Conservation (phyloP, 768 basidiomycete species). For the Trametes maxima region DNA sequence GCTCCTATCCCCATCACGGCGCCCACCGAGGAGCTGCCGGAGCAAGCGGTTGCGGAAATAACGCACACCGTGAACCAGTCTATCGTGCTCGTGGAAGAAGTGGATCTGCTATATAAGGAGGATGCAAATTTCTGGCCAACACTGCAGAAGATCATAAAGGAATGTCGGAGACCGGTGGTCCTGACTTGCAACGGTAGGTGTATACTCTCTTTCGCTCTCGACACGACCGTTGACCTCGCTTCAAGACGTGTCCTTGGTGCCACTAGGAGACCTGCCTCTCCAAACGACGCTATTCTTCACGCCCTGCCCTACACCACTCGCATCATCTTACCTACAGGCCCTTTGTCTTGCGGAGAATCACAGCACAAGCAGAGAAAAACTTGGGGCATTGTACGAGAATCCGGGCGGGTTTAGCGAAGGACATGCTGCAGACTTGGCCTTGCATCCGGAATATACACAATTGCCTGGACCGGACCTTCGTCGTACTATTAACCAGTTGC, state of each 20-base stretch:
- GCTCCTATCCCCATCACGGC: not conserved
- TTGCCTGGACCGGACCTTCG: slow-evolving; percentile 13
- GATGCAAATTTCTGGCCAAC: slow-evolving; percentile 87
- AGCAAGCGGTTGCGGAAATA: not conserved
- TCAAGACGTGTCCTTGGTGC: slow-evolving; percentile 73
- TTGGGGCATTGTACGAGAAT: slow-evolving; percentile 7
- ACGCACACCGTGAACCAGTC: slow-evolving; percentile 65
- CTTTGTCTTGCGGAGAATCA: slow-evolving; percentile 24
- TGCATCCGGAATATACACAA: not conserved
- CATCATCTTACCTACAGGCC: slow-evolving; percentile 25
- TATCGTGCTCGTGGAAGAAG: slow-evolving; percentile 90
- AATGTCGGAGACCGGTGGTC: slow-evolving; percentile 86
- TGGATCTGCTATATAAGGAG: slow-evolving; percentile 88
- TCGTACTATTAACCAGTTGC: slow-evolving; percentile 18
- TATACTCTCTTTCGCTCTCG: slow-evolving; percentile 1
- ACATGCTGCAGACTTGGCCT: not conserved
- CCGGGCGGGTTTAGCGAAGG: not conserved
- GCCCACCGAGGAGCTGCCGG: not conserved
- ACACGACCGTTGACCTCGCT: not conserved
- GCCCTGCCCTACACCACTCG: slow-evolving; percentile 30
- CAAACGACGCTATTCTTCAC: slow-evolving; percentile 71
- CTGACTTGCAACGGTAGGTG: slow-evolving; percentile 91
- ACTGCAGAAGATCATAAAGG: slow-evolving; percentile 76
- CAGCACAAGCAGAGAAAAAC: not conserved
- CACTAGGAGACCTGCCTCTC: slow-evolving; percentile 71